Evolutionary conservation across 2,329 filamentous ascomycete species (phyloP).

Genomic region (Claviceps digitariae): DNA sequence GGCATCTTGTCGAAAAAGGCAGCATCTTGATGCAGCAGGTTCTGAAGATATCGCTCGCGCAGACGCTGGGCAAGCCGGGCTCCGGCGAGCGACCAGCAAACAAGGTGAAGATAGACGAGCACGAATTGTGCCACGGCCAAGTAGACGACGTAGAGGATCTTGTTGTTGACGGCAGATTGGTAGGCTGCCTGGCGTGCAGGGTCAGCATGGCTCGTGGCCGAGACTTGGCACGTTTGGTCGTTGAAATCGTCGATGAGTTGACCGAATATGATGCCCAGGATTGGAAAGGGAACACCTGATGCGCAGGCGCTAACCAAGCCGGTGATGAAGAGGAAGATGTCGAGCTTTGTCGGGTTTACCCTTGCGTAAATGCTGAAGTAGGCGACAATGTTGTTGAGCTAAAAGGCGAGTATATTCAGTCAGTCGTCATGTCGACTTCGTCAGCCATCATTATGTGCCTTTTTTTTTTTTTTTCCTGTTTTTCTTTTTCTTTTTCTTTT

Average conservation of each 20-base stretch:
- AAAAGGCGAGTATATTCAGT: neutral
- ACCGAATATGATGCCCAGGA: conserved; percentile 42
- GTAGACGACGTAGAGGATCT: conserved; percentile 43
- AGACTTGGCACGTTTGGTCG: conserved; percentile 17
- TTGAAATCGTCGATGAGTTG: conserved; percentile 41
- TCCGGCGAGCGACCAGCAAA: conserved; percentile 44
- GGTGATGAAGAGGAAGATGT: conserved; percentile 7
- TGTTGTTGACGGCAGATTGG: conserved; percentile 24
- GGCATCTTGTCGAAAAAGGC: conserved; percentile 43
- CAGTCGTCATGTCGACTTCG: neutral
- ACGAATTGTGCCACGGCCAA: conserved; percentile 45
- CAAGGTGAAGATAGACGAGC: conserved; percentile 43
- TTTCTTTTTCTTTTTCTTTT: too few species aligned
- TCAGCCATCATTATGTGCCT: neutral
- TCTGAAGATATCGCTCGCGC: conserved; percentile 39
- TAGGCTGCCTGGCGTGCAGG: neutral
- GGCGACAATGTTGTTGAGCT: conserved; percentile 1
- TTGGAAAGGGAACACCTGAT: conserved; percentile 37
- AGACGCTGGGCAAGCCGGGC: conserved; percentile 43
- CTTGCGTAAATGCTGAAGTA: conserved; percentile 2
- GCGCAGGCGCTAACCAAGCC: conserved; percentile 5
- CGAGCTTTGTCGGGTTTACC: conserved; percentile 9
- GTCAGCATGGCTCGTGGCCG: conserved; percentile 14
- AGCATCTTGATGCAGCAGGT: conserved; percentile 41
- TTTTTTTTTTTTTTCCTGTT: too few species aligned